phyloP scores from a whole-genome alignment of 176 grass and related monocot genomes.

The Zoysia japonica region DNA sequence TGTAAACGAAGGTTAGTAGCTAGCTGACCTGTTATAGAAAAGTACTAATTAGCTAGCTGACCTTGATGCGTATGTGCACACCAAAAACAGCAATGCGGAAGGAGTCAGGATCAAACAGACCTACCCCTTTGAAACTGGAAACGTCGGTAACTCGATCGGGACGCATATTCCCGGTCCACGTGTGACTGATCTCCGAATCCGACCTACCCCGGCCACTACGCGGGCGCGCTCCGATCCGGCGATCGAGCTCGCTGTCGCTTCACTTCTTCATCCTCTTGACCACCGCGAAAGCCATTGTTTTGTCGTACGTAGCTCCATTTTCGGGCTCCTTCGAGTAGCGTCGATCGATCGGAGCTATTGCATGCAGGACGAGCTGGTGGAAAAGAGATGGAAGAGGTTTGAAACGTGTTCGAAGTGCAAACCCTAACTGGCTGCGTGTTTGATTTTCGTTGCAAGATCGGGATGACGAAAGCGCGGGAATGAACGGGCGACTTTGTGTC shows the following conservation, averaged over 20 bases:
- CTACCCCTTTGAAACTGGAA: background rate
- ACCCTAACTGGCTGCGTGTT: background rate
- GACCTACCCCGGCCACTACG: background rate
- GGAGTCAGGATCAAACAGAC: background rate
- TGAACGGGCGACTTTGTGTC: background rate
- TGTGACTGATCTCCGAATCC: background rate
- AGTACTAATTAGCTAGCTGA: constrained; percentile 2
- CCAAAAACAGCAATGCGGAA: background rate
- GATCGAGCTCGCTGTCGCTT: background rate
- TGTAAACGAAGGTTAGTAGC: too few relatives aligned
- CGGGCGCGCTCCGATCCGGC: too few relatives aligned
- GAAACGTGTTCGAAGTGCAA: background rate
- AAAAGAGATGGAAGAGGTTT: background rate
- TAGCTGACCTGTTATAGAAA: too few relatives aligned
- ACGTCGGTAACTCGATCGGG: background rate
- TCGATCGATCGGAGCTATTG: too few relatives aligned
- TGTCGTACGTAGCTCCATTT: background rate
- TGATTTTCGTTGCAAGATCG: background rate
- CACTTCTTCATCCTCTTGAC: background rate
- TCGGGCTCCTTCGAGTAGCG: background rate
- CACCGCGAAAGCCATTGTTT: background rate
- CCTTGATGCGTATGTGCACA: background rate
- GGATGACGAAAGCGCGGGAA: background rate
- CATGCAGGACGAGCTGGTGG: background rate
- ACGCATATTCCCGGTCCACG: background rate